Conservation (phyloP, 345 rosid genomes). For the Acer saccharum region DNA sequence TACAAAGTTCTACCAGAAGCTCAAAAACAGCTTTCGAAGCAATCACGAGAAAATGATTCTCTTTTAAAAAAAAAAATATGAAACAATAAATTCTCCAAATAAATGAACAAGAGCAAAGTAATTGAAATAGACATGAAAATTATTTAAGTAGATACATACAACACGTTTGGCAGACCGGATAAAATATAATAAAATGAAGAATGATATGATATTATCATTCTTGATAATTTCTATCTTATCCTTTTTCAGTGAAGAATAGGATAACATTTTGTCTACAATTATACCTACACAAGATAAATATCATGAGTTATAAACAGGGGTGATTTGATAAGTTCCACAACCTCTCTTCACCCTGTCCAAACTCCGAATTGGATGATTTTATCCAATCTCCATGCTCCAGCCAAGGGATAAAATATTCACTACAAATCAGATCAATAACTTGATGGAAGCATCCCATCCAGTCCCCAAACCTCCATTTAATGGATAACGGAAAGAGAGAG, state of each 20-base stretch:
- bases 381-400: not conserved
- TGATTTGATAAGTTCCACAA: not conserved
- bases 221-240: conserved; percentile 1
- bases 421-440: not conserved
- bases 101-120: conserved; percentile 2
- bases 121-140: not conserved
- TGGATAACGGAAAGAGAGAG: not conserved
- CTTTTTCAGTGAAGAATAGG: not conserved
- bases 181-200: not conserved
- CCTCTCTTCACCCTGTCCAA: not conserved
- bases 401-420: not conserved
- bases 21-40: not conserved
- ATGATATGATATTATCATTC: not conserved
- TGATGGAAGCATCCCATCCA: not conserved
- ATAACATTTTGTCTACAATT: not conserved
- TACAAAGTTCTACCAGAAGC: conserved; percentile 14
- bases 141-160: not conserved
- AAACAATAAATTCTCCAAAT: conserved; percentile 18
- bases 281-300: not conserved
- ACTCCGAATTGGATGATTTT: not conserved
- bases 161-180: not conserved
- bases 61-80: not conserved
- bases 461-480: not conserved
- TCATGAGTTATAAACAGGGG: not conserved
- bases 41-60: conserved; percentile 15